These are phyloP conservation scores for Abortiporus biennis DNA, from an alignment of 1,284 basidiomycete genomes.

Conservation along the genomic window DNA sequence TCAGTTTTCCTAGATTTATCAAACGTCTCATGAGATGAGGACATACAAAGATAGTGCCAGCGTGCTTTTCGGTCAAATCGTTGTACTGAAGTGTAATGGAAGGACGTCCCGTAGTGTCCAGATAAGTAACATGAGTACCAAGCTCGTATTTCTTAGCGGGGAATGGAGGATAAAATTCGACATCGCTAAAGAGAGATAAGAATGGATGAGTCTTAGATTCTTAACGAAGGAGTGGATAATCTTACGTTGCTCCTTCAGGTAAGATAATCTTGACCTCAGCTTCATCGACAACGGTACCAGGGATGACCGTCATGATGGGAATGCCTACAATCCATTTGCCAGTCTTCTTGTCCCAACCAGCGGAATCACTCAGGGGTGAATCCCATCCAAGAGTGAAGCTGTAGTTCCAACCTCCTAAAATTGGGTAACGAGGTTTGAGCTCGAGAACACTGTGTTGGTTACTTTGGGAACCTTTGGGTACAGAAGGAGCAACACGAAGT, in stretches of 20 bases:
- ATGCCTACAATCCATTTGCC: conserved; percentile 73
- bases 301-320: conserved; percentile 82
- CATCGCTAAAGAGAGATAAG: conserved; percentile 45
- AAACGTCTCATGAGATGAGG: conserved; percentile 1
- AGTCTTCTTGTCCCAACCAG: conserved; percentile 50
- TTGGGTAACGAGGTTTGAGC: conserved; percentile 84
- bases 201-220: conserved; percentile 1
- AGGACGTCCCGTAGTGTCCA: conserved; percentile 91
- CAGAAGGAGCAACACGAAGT: conserved; percentile 64
- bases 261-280: conserved; percentile 78
- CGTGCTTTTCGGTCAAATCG: conserved; percentile 76
- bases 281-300: conserved; percentile 78
- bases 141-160: conserved; percentile 54
- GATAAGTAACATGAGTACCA: conserved; percentile 77
- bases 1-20: conserved; percentile 2
- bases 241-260: conserved; percentile 92
- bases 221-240: conserved; percentile 12
- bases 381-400: conserved; percentile 94
- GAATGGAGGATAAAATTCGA: conserved; percentile 78
- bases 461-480: conserved; percentile 46
- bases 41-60: conserved; percentile 67
- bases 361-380: conserved; percentile 71
- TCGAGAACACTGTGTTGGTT: conserved; percentile 67
- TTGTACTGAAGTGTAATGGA: conserved; percentile 70
- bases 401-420: conserved; percentile 98